Evolutionary conservation across 179 eudicot species (phyloP).

Genomic region (Vitellaria paradoxa): DNA sequence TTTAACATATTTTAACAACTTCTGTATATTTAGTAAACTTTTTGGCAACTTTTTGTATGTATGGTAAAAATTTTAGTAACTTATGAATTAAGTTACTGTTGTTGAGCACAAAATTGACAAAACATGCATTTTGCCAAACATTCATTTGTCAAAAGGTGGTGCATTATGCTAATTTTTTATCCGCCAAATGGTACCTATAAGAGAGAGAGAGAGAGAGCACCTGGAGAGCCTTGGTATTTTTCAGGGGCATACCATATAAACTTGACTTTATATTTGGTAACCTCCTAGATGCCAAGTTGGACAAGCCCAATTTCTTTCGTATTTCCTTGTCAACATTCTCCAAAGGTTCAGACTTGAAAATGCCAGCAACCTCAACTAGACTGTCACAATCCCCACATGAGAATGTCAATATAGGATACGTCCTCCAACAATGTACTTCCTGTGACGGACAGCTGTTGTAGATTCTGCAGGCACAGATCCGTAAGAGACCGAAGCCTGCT

Average conservation of each 20-base stretch:
- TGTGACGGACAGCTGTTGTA: accelerated
- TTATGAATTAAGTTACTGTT: too few relatives aligned
- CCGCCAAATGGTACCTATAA: not conserved
- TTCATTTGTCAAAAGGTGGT: too few relatives aligned
- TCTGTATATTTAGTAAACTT: too few relatives aligned
- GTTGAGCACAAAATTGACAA: too few relatives aligned
- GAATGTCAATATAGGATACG: too few relatives aligned
- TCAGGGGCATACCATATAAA: accelerated
- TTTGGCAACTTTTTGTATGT: too few relatives aligned
- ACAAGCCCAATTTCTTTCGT: conserved; percentile 1
- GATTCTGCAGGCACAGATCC: not conserved
- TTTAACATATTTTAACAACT: too few relatives aligned
- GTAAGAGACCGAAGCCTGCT: not conserved
- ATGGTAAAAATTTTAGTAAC: too few relatives aligned
- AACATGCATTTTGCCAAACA: too few relatives aligned
- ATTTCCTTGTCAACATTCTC: not conserved
- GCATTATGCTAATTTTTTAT: too few relatives aligned
- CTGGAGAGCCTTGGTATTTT: not conserved
- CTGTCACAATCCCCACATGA: not conserved
- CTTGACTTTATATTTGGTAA: not conserved
- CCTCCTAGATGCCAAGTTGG: not conserved
- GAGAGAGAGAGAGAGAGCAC: not conserved
- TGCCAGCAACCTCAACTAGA: not conserved
- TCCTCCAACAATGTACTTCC: not conserved
- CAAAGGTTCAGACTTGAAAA: not conserved